Evolutionary conservation across 2,329 filamentous ascomycete genomes (phyloP).

Genomic region (Orbilia blumenaviensis): DNA sequence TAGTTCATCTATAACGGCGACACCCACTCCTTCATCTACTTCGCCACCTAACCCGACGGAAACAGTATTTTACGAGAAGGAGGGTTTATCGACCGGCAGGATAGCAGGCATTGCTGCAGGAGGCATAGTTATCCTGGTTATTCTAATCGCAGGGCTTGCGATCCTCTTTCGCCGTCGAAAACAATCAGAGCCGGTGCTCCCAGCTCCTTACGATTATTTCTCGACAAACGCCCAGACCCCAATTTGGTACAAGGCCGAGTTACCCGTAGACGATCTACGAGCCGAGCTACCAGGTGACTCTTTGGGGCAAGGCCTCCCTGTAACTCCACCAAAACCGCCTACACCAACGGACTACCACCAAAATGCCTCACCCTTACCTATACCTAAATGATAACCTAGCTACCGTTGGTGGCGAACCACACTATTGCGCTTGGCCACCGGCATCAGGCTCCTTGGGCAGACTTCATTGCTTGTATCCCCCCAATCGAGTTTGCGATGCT

Average conservation of each 20-base stretch:
- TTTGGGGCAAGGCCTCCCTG: not conserved
- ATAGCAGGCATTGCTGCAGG: conserved; percentile 9
- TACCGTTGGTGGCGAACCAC: not conserved
- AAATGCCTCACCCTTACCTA: not conserved
- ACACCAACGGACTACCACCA: not conserved
- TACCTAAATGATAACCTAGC: not conserved
- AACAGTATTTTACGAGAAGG: not conserved
- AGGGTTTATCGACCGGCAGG: not conserved
- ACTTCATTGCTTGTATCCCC: not conserved
- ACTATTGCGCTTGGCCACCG: not conserved
- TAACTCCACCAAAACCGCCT: not conserved
- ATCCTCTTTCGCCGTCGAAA: not conserved
- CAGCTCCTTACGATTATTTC: conserved; percentile 7
- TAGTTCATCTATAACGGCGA: not conserved
- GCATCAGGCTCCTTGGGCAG: not conserved
- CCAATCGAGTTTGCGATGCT: not conserved
- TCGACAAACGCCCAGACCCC: not conserved
- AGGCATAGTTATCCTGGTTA: not conserved
- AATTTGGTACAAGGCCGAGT: not conserved
- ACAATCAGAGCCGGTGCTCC: not conserved
- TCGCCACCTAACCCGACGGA: not conserved
- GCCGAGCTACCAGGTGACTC: not conserved
- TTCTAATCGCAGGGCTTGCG: not conserved
- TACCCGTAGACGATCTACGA: not conserved
- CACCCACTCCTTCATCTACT: not conserved